Evolutionary conservation across 2,329 filamentous ascomycete genomes (phyloP).

Genomic region (Coleophoma eucalyptorum): DNA sequence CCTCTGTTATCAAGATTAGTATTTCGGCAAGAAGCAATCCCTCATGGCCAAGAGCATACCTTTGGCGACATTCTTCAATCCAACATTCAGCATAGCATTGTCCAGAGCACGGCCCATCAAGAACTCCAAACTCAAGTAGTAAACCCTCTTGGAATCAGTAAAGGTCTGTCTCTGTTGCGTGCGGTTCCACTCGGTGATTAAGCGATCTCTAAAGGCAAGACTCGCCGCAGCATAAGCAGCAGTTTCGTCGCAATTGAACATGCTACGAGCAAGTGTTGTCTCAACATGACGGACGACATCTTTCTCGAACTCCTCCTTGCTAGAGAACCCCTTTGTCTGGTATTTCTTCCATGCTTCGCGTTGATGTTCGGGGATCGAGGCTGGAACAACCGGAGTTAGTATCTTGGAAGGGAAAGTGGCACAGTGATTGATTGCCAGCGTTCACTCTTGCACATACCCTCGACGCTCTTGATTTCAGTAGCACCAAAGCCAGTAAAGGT

Average conservation of each 20-base stretch:
- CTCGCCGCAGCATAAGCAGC: constrained; percentile 90
- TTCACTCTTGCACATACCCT: constrained; percentile 53
- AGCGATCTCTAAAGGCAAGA: constrained; percentile 85
- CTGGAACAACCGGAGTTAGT: constrained; percentile 29
- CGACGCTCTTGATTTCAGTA: constrained; percentile 87
- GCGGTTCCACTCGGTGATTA: constrained; percentile 96
- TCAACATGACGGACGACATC: constrained; percentile 94
- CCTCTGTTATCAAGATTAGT: constrained; percentile 49
- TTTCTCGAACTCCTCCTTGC: constrained; percentile 78
- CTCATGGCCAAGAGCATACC: constrained; percentile 44
- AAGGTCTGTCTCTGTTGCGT: constrained; percentile 96
- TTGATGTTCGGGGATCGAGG: constrained; percentile 82
- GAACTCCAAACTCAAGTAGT: constrained; percentile 97
- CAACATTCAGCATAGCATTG: constrained; percentile 97
- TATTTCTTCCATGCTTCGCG: constrained; percentile 72
- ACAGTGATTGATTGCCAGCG: neutral
- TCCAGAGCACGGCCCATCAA: constrained; percentile 95
- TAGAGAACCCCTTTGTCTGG: constrained; percentile 65
- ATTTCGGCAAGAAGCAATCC: neutral
- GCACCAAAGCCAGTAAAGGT: constrained; percentile 94
- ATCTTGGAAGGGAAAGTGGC: no score
- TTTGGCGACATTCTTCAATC: constrained; percentile 78
- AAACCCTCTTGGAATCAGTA: constrained; percentile 86
- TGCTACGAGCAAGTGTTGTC: constrained; percentile 88
- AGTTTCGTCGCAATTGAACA: constrained; percentile 96